A percentile compares a stretch with the other conserved stretches of the same genome.
Conservation (phyloP, 2,329 filamentous ascomycete genomes). For the Uncinocarpus reesii region DNA sequence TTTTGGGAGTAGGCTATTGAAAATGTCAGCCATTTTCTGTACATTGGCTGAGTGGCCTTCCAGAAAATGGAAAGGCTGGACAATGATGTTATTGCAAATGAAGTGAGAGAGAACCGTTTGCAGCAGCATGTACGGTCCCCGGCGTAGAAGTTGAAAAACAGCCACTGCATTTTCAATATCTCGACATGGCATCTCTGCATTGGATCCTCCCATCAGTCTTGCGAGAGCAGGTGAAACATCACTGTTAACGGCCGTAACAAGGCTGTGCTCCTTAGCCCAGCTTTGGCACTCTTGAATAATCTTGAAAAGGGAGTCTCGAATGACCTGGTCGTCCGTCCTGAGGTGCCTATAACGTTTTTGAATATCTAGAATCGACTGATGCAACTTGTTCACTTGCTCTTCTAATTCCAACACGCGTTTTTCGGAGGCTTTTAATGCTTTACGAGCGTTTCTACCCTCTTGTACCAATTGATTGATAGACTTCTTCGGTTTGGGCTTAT, state of each 20-base stretch:
- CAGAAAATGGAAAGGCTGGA: conserved; percentile 3
- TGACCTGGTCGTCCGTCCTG: not conserved
- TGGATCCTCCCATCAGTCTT: not conserved
- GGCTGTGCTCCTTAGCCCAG: not conserved
- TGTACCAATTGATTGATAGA: conserved; percentile 3
- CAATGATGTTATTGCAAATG: conserved; percentile 2
- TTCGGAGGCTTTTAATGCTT: too few species aligned
- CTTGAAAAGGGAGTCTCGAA: not conserved
- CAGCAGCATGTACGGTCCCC: conserved; percentile 2
- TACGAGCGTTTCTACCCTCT: too few species aligned
- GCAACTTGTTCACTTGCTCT: not conserved
- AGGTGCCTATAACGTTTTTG: not conserved
- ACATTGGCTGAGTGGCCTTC: not conserved
- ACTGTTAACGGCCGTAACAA: not conserved
- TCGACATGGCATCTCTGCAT: not conserved
- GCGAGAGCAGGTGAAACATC: too few species aligned
- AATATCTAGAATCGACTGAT: not conserved
- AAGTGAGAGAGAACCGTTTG: conserved; percentile 2
- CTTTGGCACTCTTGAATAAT: not conserved
- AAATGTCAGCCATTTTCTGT: not conserved
- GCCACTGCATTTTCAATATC: not conserved
- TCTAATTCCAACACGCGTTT: not conserved
- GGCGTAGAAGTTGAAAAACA: not conserved
- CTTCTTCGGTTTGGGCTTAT: too few species aligned
- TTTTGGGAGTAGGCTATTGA: too few species aligned